Evolutionary conservation across 441 rosid genomes (phyloP), one percentile per base, ranked within the genome.

Genomic region (Breynia disticha): DNA sequence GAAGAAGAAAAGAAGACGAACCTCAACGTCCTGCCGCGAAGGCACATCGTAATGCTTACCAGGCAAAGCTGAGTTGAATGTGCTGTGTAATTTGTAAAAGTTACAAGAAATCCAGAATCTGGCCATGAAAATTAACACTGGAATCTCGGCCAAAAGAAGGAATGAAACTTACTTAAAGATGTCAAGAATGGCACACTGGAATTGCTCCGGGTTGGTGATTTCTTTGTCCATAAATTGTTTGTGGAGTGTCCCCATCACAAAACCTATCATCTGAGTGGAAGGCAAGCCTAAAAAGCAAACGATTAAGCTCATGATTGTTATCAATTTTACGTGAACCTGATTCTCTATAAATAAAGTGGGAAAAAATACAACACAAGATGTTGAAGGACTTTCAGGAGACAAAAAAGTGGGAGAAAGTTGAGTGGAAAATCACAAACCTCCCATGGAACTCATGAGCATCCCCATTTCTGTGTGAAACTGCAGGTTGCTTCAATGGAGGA

Each of bases 21-120:
- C 98, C 89, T 86, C 71, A n/a, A 86, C 49, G 22, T 78, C 71
- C 1, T 56, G 45, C 4, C 71, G 61, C 1, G 84, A 32, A 10
- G 96, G 95, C 0, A 72, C 81, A 54, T 91, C 94, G 21, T 79
- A 87, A 61, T 91, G 96, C 57, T 80, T 73, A 13, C 95, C 96
- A 0, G 95, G 98, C 57, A 91, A 69, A 53, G 94, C 87, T 19
- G 95, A 76, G 72, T 86, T 91, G 77, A 86, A 72, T 54, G 81
- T 60, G 77, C 91, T 91, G 71, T 41, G 66, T 21, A 56, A 28
- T 28, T 4, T 28, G 35, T 3, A 28, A 9, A 28, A 28, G 7
- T 28, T 28, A 28, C 35, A 28, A 28, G 35, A 9, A 28, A 28
- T 28, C 8, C 35, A n/a, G n/a, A n/a, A n/a, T n/a, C n/a, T n/a